These are phyloP conservation scores for Solanum clarkiae DNA, from an alignment of 257 asterid genomes.

Conservation along the genomic window DNA sequence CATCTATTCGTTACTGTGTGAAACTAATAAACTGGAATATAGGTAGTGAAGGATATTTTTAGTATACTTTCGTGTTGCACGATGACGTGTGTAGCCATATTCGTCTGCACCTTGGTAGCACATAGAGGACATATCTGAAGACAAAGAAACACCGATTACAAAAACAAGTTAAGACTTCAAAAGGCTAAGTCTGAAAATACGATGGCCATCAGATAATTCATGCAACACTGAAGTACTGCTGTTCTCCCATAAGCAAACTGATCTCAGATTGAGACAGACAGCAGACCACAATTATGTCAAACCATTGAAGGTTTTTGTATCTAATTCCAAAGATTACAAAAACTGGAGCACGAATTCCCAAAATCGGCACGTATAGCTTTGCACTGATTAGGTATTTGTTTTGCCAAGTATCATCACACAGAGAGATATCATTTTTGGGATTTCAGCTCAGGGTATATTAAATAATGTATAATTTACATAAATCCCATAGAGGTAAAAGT, in stretches of 20 bases:
- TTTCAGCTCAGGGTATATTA: background rate
- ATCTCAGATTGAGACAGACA: background rate
- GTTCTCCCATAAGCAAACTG: background rate
- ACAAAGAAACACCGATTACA: constrained; percentile 12
- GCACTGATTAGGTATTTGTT: background rate
- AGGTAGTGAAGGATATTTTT: constrained; percentile 68
- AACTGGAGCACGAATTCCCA: background rate
- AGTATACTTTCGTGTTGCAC: constrained; percentile 64
- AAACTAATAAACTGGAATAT: background rate
- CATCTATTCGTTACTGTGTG: background rate
- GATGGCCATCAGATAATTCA: background rate
- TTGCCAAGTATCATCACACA: background rate
- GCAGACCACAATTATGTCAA: background rate
- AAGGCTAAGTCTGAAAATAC: background rate
- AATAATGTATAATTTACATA: too few species aligned
- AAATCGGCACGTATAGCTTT: background rate
- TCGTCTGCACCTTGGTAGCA: constrained; percentile 44
- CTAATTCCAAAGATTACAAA: background rate
- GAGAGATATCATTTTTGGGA: background rate
- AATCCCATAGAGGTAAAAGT: too few species aligned
- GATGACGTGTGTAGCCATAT: constrained; percentile 85
- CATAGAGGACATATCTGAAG: constrained; percentile 91
- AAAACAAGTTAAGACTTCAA: background rate
- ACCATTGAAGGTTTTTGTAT: background rate
- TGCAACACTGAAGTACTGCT: background rate